Evolutionary conservation across 2,329 filamentous ascomycete species (phyloP).

Genomic region (Nemania sp.): DNA sequence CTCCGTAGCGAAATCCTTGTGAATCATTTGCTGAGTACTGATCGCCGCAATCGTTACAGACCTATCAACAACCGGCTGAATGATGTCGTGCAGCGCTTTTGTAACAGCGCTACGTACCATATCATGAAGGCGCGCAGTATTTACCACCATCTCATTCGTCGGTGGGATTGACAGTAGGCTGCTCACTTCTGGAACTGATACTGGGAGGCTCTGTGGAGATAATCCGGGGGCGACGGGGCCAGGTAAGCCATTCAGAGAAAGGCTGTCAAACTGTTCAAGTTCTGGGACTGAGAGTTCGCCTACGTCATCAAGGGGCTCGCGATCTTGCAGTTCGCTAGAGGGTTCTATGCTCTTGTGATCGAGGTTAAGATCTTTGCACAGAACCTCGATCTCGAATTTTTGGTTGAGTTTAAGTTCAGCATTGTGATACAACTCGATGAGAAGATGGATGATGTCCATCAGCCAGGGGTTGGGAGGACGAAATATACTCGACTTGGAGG

Average conservation of each 20-base stretch:
- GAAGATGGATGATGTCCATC: slow-evolving; percentile 89
- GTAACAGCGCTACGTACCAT: slow-evolving; percentile 88
- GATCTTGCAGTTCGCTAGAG: slow-evolving; percentile 81
- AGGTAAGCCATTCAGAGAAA: slow-evolving; percentile 75
- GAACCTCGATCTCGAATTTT: slow-evolving; percentile 97
- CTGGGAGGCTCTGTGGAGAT: slow-evolving; percentile 76
- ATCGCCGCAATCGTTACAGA: slow-evolving; percentile 98
- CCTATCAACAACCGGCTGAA: slow-evolving; percentile 93
- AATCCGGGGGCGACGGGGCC: slow-evolving; percentile 72
- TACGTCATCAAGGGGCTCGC: slow-evolving; percentile 66
- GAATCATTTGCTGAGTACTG: slow-evolving; percentile 91
- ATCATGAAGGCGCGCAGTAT: slow-evolving; percentile 66
- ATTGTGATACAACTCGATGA: slow-evolving; percentile 92
- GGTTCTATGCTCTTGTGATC: slow-evolving; percentile 92
- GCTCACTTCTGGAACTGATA: slow-evolving; percentile 82
- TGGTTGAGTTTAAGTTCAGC: slow-evolving; percentile 94
- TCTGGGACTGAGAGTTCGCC: slow-evolving; percentile 66
- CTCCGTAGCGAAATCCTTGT: slow-evolving; percentile 95
- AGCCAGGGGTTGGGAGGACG: slow-evolving; percentile 95
- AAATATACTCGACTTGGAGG: slow-evolving; percentile 84
- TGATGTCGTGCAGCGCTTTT: slow-evolving; percentile 92
- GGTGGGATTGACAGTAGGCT: slow-evolving; percentile 80
- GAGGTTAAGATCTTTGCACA: slow-evolving; percentile 90
- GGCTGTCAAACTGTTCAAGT: slow-evolving; percentile 80
- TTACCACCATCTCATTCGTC: slow-evolving; percentile 77